Evolutionary conservation across 768 basidiomycete species (phyloP), one percentile per base, ranked within the genome.

Genomic region (Pholiota conissans): DNA sequence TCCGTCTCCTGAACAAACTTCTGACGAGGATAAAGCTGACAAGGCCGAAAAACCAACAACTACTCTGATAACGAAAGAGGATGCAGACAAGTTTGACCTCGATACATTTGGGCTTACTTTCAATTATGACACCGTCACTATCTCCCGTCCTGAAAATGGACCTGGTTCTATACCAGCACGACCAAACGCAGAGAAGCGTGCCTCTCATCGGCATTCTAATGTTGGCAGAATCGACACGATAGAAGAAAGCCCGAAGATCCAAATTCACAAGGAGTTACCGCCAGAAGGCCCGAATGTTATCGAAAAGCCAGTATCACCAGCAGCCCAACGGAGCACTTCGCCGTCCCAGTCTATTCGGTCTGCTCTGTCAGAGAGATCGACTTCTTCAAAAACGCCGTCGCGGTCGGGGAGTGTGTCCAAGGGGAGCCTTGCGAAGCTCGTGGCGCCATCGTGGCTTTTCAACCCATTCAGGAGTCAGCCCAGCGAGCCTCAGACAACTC

Each of bases 361-460:
- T 2, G 66, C 71, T 7, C 76, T 72, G 10, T 87, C 85, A 0
- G 72, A 74, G 20, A 73, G 70, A 8, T 86, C 89, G 20, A 67
- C 75, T 0, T 73, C 80, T 8, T 82, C 82, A 8, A 76, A 69
- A 49, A 67, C 62, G 18, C 53, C 63, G 2, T 64, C 67, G 3
- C 59, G 57, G 13, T 50, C 57, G 5, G 52, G 61, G 24, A 58
- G 56, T 39, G 16, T 62, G 27, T 61, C 75, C 20, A 79, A 78
- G 26, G 67, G 72, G 3, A 74, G 78, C 1, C 55, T 84, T 0
- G 73, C 79, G 2, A 89, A 85, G 64, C 77, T 90, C 7, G 52
- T 39, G 37, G 76, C 89, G 0, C 83, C 90, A 1, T 79, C 87
- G n/a, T 92, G 91, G 91, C 71, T 92, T 10, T 87, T 91, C 70